These are phyloP conservation scores for Chaetomidium leptoderma DNA, from an alignment of 495 filamentous ascomycete genomes.

Conservation along the genomic window DNA sequence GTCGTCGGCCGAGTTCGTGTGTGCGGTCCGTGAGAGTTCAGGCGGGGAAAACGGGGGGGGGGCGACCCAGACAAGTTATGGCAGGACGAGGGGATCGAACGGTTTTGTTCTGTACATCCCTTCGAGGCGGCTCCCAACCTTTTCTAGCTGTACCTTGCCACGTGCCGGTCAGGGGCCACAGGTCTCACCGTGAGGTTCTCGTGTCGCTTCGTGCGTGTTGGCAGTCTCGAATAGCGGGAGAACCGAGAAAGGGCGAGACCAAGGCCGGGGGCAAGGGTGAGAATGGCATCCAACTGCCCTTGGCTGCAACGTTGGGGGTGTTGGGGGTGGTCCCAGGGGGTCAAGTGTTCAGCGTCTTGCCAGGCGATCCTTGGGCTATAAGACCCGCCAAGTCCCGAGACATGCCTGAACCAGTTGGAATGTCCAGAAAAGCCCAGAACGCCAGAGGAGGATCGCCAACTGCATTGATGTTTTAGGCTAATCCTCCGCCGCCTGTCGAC, in stretches of 20 bases:
- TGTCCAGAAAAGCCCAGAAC: background rate
- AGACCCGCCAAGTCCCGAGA: background rate
- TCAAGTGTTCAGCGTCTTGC: too few species aligned
- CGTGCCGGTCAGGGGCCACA: constrained; percentile 12
- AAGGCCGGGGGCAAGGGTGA: background rate
- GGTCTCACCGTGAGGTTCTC: constrained; percentile 8
- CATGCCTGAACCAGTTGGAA: background rate
- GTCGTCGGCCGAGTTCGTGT: constrained; percentile 10
- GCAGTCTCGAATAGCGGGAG: background rate
- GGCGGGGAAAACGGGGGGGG: background rate
- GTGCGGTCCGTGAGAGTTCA: background rate
- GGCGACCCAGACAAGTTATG: background rate
- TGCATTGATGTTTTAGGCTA: constrained; percentile 9
- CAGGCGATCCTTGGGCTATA: background rate
- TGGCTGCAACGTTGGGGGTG: background rate
- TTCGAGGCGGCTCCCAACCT: too few species aligned
- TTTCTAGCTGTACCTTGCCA: constrained; percentile 12
- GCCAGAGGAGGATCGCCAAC: constrained; percentile 10
- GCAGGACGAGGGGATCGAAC: background rate
- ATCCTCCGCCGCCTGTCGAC: constrained; percentile 5
- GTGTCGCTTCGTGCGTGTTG: background rate
- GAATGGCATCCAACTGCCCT: background rate
- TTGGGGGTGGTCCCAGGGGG: too few species aligned
- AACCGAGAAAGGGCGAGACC: background rate
- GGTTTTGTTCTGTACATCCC: constrained; percentile 10